Conservation (phyloP, 1,284 basidiomycete species). For the Exobasidium cylindrosporum region DNA sequence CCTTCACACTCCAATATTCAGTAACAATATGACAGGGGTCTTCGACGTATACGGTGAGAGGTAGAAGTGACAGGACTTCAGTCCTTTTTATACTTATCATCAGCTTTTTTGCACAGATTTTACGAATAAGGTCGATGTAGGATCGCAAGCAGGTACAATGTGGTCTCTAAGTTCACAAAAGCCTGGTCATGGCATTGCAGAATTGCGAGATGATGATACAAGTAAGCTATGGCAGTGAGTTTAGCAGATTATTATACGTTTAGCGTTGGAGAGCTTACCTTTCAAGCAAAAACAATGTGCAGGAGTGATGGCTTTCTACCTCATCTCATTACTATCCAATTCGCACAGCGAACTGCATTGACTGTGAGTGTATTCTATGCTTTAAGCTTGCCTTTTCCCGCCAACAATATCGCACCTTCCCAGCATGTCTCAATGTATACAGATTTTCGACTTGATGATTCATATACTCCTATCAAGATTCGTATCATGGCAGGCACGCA, state of each 20-base stretch:
- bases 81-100: background rate
- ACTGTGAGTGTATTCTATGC: conserved; percentile 63
- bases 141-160: conserved; percentile 61
- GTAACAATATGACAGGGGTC: background rate
- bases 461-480: conserved; percentile 90
- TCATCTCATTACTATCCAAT: conserved; percentile 90
- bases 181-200: conserved; percentile 91
- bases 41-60: conserved; percentile 2
- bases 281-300: conserved; percentile 16
- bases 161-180: conserved; percentile 99
- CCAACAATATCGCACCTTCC: background rate
- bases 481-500: conserved; percentile 88
- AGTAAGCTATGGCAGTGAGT: conserved; percentile 97
- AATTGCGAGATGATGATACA: conserved; percentile 80
- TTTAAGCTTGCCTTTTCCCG: background rate
- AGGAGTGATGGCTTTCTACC: conserved; percentile 97
- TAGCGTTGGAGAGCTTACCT: too few species aligned
- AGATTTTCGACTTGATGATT: conserved; percentile 84
- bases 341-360: conserved; percentile 82
- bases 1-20: too few species aligned
- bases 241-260: background rate
- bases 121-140: conserved; percentile 44
- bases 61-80: background rate
- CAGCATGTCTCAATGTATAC: conserved; percentile 90
- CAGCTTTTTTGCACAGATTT: conserved; percentile 25